These are phyloP conservation scores for Bretziella fagacearum DNA, from an alignment of 2,329 filamentous ascomycete genomes.

Conservation along the genomic window DNA sequence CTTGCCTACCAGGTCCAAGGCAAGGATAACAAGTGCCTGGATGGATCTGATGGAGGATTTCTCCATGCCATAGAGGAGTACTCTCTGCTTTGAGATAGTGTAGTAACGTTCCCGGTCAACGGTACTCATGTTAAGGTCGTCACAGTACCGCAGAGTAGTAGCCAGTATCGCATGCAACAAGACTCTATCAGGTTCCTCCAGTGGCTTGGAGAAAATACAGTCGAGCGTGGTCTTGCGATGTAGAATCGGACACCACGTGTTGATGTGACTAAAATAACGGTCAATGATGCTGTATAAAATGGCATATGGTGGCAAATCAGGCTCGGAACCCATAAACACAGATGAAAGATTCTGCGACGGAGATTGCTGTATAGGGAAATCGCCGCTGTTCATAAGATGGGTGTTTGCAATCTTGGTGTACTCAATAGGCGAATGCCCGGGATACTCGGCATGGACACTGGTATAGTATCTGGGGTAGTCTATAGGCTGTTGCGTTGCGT, in stretches of 20 bases:
- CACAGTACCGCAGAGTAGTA: constrained; percentile 70
- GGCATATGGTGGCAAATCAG: constrained; percentile 59
- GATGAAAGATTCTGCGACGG: background rate
- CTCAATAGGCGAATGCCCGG: constrained; percentile 9
- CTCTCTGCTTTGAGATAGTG: constrained; percentile 65
- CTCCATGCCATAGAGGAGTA: constrained; percentile 73
- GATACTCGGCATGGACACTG: constrained; percentile 7
- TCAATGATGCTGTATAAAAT: constrained; percentile 56
- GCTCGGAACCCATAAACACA: constrained; percentile 25
- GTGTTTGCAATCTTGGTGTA: background rate
- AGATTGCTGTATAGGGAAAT: background rate
- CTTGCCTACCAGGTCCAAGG: constrained; percentile 67
- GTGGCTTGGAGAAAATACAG: constrained; percentile 66
- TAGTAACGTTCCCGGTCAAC: constrained; percentile 61
- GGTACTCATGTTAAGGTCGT: constrained; percentile 55
- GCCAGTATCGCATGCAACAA: constrained; percentile 79
- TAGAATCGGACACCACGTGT: constrained; percentile 79
- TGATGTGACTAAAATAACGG: constrained; percentile 64
- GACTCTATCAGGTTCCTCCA: constrained; percentile 55
- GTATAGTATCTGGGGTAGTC: background rate
- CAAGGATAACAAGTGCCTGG: constrained; percentile 73
- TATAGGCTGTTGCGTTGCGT: background rate
- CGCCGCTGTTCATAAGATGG: background rate
- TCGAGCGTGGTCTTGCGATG: constrained; percentile 70
- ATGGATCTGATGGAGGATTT: constrained; percentile 78